phyloP scores from a whole-genome alignment of 2,329 filamentous ascomycete species.

The Trichoderma afroharzianum region DNA sequence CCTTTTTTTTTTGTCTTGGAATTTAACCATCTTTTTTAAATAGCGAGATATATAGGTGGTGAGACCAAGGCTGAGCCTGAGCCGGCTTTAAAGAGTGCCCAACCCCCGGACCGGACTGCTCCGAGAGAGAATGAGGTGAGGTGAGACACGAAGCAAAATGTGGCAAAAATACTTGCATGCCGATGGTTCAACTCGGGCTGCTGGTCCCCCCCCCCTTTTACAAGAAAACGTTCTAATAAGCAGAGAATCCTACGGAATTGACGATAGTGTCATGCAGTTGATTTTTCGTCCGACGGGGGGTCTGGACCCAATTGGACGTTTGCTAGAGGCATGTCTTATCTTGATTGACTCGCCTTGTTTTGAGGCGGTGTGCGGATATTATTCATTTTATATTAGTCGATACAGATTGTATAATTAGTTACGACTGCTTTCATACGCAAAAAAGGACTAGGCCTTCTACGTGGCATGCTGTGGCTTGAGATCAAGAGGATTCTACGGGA shows the following conservation, averaged over 20 bases:
- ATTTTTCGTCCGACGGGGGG: neutral
- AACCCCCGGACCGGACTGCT: neutral
- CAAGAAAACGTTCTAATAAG: neutral
- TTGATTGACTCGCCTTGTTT: neutral
- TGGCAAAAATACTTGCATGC: neutral
- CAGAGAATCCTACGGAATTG: neutral
- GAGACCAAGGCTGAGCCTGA: neutral
- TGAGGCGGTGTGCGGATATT: neutral
- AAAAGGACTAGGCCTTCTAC: neutral
- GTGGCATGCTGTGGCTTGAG: slow-evolving; percentile 4
- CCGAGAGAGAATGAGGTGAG: neutral
- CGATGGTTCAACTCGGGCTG: neutral
- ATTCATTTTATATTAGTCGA: neutral
- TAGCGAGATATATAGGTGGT: neutral
- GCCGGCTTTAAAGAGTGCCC: neutral
- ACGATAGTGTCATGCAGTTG: neutral
- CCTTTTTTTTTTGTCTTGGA: neutral
- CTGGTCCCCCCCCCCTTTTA: neutral
- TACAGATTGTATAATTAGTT: neutral
- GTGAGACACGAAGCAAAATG: neutral
- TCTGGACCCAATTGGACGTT: neutral
- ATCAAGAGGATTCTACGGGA: neutral
- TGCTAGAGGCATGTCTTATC: neutral
- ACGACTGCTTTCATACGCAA: neutral
- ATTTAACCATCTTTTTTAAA: neutral